Conservation (phyloP, 495 filamentous ascomycete genomes). For the Mytilinidion resinicola region DNA sequence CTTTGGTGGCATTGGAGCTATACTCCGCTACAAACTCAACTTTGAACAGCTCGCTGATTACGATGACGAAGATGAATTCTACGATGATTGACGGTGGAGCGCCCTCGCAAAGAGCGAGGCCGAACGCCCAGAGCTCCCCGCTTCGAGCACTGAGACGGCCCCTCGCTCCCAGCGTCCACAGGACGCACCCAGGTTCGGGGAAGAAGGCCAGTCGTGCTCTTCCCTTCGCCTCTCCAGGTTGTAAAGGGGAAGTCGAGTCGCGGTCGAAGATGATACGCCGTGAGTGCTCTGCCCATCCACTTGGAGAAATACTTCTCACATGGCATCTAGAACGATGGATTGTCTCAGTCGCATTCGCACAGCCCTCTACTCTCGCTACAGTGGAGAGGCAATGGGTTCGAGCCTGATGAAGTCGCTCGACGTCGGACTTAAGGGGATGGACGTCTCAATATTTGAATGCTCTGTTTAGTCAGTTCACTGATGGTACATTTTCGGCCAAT, state of each 20-base stretch:
- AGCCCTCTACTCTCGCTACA: slow-evolving; percentile 18
- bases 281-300: not conserved
- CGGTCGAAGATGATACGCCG: slow-evolving; percentile 14
- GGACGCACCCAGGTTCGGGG: slow-evolving; percentile 14
- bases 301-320: not conserved
- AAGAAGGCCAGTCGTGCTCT: slow-evolving; percentile 1
- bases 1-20: slow-evolving; percentile 94
- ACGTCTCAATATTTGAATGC: not conserved
- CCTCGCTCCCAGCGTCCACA: slow-evolving; percentile 20
- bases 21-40: slow-evolving; percentile 99
- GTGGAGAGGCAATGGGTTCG: slow-evolving; percentile 13
- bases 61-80: slow-evolving; percentile 97
- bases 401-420: not conserved
- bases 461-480: not conserved
- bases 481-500: not conserved
- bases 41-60: slow-evolving; percentile 96
- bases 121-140: slow-evolving; percentile 64
- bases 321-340: slow-evolving; percentile 9
- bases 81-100: slow-evolving; percentile 96
- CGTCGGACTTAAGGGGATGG: not conserved
- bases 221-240: slow-evolving; percentile 28
- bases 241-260: slow-evolving; percentile 15
- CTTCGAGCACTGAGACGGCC: slow-evolving; percentile 56
- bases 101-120: slow-evolving; percentile 88
- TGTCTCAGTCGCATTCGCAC: slow-evolving; percentile 12